phyloP scores from a whole-genome alignment of 805 yeast species.

The Saccharomyces cerevisiae region DNA sequence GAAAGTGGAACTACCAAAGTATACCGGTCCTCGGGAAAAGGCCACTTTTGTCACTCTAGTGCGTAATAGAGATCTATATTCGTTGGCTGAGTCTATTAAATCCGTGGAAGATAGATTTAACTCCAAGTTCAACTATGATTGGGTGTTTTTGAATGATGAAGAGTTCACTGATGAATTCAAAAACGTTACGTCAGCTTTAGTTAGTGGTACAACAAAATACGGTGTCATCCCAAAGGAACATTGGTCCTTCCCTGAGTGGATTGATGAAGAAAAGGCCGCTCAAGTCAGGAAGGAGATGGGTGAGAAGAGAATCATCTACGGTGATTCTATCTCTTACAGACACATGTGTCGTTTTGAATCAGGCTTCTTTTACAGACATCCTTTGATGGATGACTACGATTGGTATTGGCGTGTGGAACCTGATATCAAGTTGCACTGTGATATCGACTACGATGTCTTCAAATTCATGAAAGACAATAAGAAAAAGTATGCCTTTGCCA shows the following conservation, averaged over 20 bases:
- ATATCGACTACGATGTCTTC: constrained; percentile 72
- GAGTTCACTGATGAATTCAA: constrained; percentile 78
- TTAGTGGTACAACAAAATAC: constrained; percentile 69
- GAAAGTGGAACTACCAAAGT: constrained; percentile 10
- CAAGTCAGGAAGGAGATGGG: constrained; percentile 46
- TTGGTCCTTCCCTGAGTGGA: constrained; percentile 83
- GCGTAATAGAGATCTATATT: constrained; percentile 62
- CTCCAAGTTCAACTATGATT: constrained; percentile 71
- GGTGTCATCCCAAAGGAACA: constrained; percentile 78
- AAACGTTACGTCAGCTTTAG: constrained; percentile 52
- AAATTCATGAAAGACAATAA: constrained; percentile 72
- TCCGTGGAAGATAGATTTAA: constrained; percentile 88
- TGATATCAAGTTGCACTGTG: constrained; percentile 71
- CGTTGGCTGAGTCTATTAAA: constrained; percentile 56
- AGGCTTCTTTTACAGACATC: constrained; percentile 81
- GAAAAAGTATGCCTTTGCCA: constrained; percentile 70
- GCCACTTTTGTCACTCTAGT: constrained; percentile 81
- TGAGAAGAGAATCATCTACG: constrained; percentile 47
- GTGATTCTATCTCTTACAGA: constrained; percentile 61
- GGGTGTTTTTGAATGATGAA: constrained; percentile 91
- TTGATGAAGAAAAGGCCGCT: constrained; percentile 63
- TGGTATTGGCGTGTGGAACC: constrained; percentile 97
- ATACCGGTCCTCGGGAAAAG: constrained; percentile 34
- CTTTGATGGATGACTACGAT: constrained; percentile 63
- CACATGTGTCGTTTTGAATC: constrained; percentile 92